Percentiles rank a stretch among this genome's conserved stretches.
phyloP scores from a whole-genome alignment of 768 basidiomycete genomes.

The Fomitopsis pulvina region DNA sequence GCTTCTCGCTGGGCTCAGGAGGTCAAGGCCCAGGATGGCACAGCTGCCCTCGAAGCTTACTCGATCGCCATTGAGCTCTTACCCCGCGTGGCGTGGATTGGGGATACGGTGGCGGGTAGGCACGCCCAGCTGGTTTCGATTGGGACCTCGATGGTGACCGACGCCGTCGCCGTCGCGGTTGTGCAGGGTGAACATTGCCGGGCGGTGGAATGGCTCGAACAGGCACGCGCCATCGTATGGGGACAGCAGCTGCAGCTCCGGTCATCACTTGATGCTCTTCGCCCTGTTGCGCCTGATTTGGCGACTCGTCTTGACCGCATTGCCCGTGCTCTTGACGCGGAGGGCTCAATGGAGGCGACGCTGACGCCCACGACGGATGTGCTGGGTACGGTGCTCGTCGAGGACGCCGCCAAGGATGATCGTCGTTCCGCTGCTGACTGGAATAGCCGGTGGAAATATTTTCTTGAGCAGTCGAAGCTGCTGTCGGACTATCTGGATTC shows the following conservation, averaged over 20 bases:
- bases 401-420: background rate
- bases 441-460: background rate
- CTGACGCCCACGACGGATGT: background rate
- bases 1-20: background rate
- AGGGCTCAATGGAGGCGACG: background rate
- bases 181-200: background rate
- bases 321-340: background rate
- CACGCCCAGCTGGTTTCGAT: background rate
- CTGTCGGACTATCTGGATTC: background rate
- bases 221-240: slow-evolving; percentile 21
- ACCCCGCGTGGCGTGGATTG: background rate
- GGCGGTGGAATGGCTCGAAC: slow-evolving; percentile 22
- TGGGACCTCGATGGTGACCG: background rate
- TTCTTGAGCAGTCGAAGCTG: background rate
- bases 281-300: background rate
- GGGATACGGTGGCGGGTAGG: background rate
- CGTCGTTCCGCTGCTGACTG: background rate
- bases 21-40: background rate
- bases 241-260: slow-evolving; percentile 14
- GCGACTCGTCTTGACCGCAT: background rate
- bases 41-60: background rate
- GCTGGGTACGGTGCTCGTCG: background rate
- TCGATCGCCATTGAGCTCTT: background rate
- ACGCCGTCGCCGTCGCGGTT: background rate
- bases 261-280: slow-evolving; percentile 11